Evolutionary conservation across 2,329 filamentous ascomycete genomes (phyloP), one percentile per base, ranked within the genome.

Genomic region (Fonsecaea monophora): DNA sequence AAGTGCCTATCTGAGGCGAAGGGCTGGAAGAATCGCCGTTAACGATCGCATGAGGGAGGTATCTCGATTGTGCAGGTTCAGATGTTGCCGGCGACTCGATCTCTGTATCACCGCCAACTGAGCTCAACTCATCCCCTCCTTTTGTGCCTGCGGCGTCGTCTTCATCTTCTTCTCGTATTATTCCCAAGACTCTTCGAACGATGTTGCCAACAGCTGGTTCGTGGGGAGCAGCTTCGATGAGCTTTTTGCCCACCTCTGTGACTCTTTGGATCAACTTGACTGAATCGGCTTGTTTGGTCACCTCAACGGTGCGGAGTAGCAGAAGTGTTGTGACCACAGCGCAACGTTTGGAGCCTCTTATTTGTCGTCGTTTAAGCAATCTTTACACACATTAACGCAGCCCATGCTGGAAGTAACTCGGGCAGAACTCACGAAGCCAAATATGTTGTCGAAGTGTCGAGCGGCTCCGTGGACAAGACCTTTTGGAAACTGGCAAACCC

Each of bases 151-250:
- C 59, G 65, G 89, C 83, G 72, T 92, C 90, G 74, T 96, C 92
- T 73, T 92, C 90, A 45, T 92, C 91, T 75, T 98, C 94, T 75
- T 97, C 94, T 60, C 95, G 89, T 71, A 99, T 95, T 70, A 99
- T 85, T 53, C 93, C 92, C 42, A 99, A 83, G 2, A 98, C 91
- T 69, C 95, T 89, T 68, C 94, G 89, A 55, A 97, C 92, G 72
- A 99, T 94, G 75, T 99, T 99, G 60, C 93, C 94, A 53, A 97
- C 92, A 4, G 93, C 92, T 73, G 97, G 89, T 81, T 98, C 95
- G 68, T 90, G 87, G 15, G 94, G 94, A 74, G 96, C 92, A 7
- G 95, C 94, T 63, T 90, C 87, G 40, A 91, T 89, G 53, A 99
- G 84, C 63, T 89, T 87, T 73, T 88, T 86, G 64, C 95, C 95